Evolutionary conservation across 768 basidiomycete genomes (phyloP), one percentile per base, ranked within the genome.

Genomic region (Gloeopeniophorella convolvens): DNA sequence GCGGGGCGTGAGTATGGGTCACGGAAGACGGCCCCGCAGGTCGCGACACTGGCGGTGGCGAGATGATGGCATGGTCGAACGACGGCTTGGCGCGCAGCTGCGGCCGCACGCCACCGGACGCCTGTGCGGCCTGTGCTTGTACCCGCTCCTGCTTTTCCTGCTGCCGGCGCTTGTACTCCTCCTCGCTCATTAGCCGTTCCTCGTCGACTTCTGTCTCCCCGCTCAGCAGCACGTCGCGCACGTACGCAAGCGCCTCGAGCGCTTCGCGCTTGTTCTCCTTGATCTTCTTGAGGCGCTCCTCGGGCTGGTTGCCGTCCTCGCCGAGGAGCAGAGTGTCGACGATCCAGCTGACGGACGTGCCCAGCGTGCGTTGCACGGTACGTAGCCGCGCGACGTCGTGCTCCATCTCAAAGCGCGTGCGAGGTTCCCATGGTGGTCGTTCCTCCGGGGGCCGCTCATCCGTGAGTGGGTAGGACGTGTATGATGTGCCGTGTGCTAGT

Each of bases 161-260:
- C 20, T 62, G 62, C 28, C 66, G 64, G 59, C 70, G 70, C 59
- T 67, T 72, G 44, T 67, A 63, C 36, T 75, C 75, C 46, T 68
- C 72, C 53, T 80, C 82, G 28, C 80, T 76, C 48, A 81, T 68
- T 34, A 91, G 68, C 41, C 83, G 73, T 23, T 80, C 79, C 34
- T 84, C 80, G 18, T 91, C 88, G 36, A 90, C 62, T 21, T 73
- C 69, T 24, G 65, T 66, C 9, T 70, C 65, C 47, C 72, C 71
- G 30, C 79, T 78, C 52, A 76, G 72, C 33, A 92, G 68, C 13
- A 89, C 72, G 56, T 90, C 89, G 55, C 85, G 74, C 49, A 89
- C 82, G 65, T 90, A 87, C 10, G 84, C 73, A 32, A 92, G 68
- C 10, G 82, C 81, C 60, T 89, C 85, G 42, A 92, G 62, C 0